Evolutionary conservation across 345 rosid species (phyloP).

Genomic region (Brassica incana): DNA sequence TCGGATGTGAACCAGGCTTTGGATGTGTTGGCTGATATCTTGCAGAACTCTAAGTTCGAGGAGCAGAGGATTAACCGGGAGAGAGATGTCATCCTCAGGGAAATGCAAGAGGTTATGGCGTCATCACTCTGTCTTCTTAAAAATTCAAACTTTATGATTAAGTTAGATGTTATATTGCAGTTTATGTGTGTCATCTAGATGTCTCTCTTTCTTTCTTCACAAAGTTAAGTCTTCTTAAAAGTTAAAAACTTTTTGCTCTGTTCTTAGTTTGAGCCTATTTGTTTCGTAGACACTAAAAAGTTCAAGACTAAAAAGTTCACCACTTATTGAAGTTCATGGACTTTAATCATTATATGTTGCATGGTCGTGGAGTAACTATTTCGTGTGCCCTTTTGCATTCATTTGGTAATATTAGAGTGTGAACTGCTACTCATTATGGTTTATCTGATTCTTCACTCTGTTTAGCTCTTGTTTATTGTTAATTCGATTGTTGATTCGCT

Average conservation of each 20-base stretch:
- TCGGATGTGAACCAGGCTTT: conserved; percentile 67
- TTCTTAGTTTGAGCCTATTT: not conserved
- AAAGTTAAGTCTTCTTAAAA: not conserved
- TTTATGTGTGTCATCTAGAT: not conserved
- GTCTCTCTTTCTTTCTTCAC: not conserved
- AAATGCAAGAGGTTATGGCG: conserved; percentile 70
- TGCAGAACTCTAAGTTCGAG: conserved; percentile 83
- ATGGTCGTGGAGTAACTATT: not conserved
- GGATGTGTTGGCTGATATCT: conserved; percentile 84
- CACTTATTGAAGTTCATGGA: not conserved
- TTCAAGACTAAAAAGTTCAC: too few species aligned
- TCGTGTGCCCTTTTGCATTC: not conserved
- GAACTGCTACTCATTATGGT: not conserved
- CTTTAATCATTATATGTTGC: not conserved
- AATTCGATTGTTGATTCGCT: not conserved
- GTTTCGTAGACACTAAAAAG: not conserved
- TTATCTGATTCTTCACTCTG: not conserved
- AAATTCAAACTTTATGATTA: not conserved
- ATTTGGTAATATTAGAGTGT: not conserved
- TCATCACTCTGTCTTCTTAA: not conserved
- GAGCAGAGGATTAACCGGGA: conserved; percentile 66
- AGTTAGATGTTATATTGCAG: too few species aligned
- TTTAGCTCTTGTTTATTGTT: not conserved
- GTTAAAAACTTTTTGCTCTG: not conserved
- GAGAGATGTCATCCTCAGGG: conserved; percentile 70